A percentile compares a stretch with the other conserved stretches of the same genome.
These are phyloP conservation scores for Annulohypoxylon stygium DNA, from an alignment of 495 filamentous ascomycete genomes.

Conservation along the genomic window DNA sequence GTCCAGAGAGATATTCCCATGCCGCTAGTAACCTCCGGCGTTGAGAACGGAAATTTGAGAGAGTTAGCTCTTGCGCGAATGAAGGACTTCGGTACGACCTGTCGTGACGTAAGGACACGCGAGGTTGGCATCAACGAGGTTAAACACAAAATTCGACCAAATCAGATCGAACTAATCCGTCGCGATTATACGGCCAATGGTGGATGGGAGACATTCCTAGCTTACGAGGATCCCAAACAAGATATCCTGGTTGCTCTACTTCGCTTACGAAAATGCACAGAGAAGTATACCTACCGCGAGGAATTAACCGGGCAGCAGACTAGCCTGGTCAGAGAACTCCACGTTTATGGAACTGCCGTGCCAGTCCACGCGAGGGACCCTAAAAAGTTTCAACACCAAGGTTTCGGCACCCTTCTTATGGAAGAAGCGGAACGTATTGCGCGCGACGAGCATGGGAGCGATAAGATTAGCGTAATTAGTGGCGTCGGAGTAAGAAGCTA, in stretches of 20 bases:
- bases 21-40: conserved; percentile 95
- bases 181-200: conserved; percentile 95
- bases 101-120: conserved; percentile 95
- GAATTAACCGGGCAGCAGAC: conserved; percentile 89
- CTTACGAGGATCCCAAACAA: conserved; percentile 98
- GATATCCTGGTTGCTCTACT: conserved; percentile 96
- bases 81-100: conserved; percentile 98
- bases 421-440: conserved; percentile 97
- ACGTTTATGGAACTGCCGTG: conserved; percentile 96
- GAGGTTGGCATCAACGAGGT: conserved; percentile 99
- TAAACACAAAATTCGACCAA: conserved; percentile 96
- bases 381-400: conserved; percentile 97
- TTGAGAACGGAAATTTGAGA: conserved; percentile 97
- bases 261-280: conserved; percentile 88
- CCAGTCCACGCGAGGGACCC: conserved; percentile 94
- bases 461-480: conserved; percentile 94
- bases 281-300: conserved; percentile 88
- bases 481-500: conserved; percentile 95
- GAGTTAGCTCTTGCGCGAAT: conserved; percentile 93
- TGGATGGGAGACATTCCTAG: conserved; percentile 98
- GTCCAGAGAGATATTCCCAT: conserved; percentile 99
- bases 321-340: conserved; percentile 91
- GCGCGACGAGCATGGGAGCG: conserved; percentile 89
- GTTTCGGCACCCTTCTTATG: conserved; percentile 96
- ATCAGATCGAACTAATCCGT: conserved; percentile 96